A percentile compares a stretch with the other conserved stretches of the same genome.
Evolutionary conservation across 768 basidiomycete species (phyloP).

Genomic region (Boletus tomentosulus): DNA sequence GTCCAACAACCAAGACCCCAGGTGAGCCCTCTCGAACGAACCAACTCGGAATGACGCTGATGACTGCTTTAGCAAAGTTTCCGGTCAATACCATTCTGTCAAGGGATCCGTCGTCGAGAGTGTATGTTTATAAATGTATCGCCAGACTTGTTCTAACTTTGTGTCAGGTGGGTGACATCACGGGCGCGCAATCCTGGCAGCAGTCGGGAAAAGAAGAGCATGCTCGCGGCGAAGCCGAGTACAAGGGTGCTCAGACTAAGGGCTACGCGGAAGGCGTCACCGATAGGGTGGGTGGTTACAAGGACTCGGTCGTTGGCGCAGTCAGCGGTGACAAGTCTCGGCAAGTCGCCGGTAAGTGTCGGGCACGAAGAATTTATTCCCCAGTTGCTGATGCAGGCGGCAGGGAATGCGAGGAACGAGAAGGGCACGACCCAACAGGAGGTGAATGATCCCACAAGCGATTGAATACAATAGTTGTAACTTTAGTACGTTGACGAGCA

Average conservation of each 20-base stretch:
- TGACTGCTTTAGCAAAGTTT: slow-evolving; percentile 25
- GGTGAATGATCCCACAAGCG: slow-evolving; percentile 37
- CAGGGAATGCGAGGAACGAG: slow-evolving; percentile 51
- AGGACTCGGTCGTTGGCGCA: slow-evolving; percentile 52
- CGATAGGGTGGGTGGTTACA: slow-evolving; percentile 47
- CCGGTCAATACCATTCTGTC: slow-evolving; percentile 35
- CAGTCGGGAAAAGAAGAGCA: slow-evolving; percentile 50
- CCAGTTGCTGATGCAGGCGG: not conserved
- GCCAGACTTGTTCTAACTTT: not conserved
- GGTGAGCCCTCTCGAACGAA: slow-evolving; percentile 12
- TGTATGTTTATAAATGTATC: slow-evolving; percentile 15
- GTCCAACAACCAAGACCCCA: slow-evolving; percentile 24
- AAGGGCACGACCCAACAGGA: slow-evolving; percentile 55
- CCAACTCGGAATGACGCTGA: not conserved
- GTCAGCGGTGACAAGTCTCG: slow-evolving; percentile 53
- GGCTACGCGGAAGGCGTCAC: slow-evolving; percentile 46
- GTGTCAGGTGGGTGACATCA: slow-evolving; percentile 39
- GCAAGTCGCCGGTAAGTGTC: slow-evolving; percentile 41
- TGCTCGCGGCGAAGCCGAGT: slow-evolving; percentile 42
- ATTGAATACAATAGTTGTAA: not conserved
- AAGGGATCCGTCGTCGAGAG: slow-evolving; percentile 35
- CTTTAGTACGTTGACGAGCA: not conserved
- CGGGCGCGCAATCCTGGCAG: slow-evolving; percentile 40
- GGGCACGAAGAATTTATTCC: rapidly evolving
- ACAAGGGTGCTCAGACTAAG: slow-evolving; percentile 45